Evolutionary conservation across 1,284 basidiomycete genomes (phyloP), one percentile per base, ranked within the genome.

Genomic region (Hymenochaete sp.): DNA sequence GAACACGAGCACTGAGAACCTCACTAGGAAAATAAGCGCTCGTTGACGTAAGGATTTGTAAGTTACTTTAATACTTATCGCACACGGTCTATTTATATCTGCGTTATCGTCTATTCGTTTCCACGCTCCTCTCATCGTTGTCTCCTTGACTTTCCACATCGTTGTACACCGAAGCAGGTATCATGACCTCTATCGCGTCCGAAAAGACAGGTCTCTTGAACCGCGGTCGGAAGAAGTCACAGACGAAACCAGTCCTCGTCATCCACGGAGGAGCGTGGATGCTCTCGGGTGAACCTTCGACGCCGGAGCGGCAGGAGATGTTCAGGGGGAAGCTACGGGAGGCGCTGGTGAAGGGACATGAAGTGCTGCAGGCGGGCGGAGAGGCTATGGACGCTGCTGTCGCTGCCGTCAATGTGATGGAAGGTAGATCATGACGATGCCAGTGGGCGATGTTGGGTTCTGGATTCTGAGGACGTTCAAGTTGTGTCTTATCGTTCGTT

Each of bases 341-440:
- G 2, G 77, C 85, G 0, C 65, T 91, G 31, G 52, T 63, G 26
- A 74, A 74, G 3, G 88, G 88, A 1, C 67, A 88, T 55, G 57
- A 71, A 19, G 67, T 88, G 13, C 70, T 90, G 29, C 62, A 60
- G 27, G 58, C 67, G 2, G 83, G 82, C 18, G 83, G 84, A 0
- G 81, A 86, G 55, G 86, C 87, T 3, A 77, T 91, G 69, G 84
- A 90, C 56, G 86, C 87, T n/a, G 77, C 72, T 2, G 79, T 82
- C 2, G 79, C 82, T 5, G 84, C 87, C 0, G 87, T 88, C 4
- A 67, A 72, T 0, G 63, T 68, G 7, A 67, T 91, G 70, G 87
- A 90, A 72, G 79, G 84, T 79, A 42, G n/a, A 63, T 43, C 33
- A 24, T 24, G 39, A 3, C 2, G 25, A 16, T 21, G 25, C 33